These are phyloP conservation scores for Trichoderma asperellum DNA, from an alignment of 2,329 filamentous ascomycete species.

Conservation along the genomic window DNA sequence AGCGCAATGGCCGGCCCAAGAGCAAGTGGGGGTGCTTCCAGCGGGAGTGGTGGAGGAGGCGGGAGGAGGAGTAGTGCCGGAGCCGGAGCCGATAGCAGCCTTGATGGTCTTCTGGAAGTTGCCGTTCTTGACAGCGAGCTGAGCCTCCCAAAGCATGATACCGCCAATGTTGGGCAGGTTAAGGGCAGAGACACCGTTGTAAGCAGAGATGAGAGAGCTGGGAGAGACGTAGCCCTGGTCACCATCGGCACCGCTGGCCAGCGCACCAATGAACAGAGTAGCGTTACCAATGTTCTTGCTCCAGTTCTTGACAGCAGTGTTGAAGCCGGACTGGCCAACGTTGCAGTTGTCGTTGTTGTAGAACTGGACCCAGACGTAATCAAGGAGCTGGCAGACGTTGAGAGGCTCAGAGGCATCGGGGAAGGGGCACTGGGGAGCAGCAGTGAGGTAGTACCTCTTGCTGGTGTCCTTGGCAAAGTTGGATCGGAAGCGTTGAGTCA, in stretches of 20 bases:
- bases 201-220: constrained; percentile 49
- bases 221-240: constrained; percentile 58
- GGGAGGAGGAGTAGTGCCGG: neutral
- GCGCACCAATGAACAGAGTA: constrained; percentile 63
- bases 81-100: constrained; percentile 17
- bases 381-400: constrained; percentile 45
- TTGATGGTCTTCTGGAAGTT: constrained; percentile 42
- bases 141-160: constrained; percentile 69
- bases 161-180: constrained; percentile 64
- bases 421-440: constrained; percentile 54
- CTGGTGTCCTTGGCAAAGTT: constrained; percentile 44
- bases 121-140: constrained; percentile 57
- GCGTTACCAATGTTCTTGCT: constrained; percentile 62
- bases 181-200: constrained; percentile 52
- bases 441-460: constrained; percentile 31
- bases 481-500: constrained; percentile 59
- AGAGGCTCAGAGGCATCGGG: constrained; percentile 57
- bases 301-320: constrained; percentile 65
- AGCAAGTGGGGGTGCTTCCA: constrained; percentile 23
- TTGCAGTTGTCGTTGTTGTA: constrained; percentile 69
- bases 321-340: constrained; percentile 55
- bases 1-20: constrained; percentile 32
- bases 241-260: constrained; percentile 54
- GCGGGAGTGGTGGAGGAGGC: neutral
- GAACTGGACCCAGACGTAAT: constrained; percentile 62